Conservation (phyloP, 495 filamentous ascomycete genomes). For the Aspergillus hancockii region DNA sequence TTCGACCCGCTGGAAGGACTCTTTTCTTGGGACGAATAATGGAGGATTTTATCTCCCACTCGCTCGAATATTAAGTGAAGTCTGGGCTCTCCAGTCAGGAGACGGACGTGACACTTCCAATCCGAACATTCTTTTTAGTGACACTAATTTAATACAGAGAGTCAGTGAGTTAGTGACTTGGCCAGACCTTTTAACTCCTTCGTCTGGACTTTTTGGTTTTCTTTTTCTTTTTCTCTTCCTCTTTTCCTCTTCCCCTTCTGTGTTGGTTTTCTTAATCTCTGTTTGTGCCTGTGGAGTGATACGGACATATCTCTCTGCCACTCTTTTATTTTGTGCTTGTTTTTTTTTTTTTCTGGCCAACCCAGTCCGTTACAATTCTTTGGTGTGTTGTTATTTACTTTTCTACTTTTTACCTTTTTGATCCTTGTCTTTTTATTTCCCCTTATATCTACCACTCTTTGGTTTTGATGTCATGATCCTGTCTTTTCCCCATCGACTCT, state of each 20-base stretch:
- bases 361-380: slow-evolving; percentile 2
- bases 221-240: slow-evolving; percentile 3
- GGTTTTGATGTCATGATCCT: slow-evolving; percentile 14
- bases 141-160: background rate
- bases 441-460: background rate
- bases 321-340: background rate
- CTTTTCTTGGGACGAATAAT: too few species aligned
- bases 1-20: slow-evolving; percentile 11
- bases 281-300: background rate
- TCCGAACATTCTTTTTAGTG: background rate
- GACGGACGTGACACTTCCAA: background rate
- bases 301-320: background rate
- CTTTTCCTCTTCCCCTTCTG: slow-evolving; percentile 3
- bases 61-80: too few species aligned
- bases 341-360: slow-evolving; percentile 4
- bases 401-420: background rate
- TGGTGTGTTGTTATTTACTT: background rate
- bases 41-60: too few species aligned
- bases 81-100: background rate
- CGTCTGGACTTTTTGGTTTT: slow-evolving; percentile 5
- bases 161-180: background rate
- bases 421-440: background rate
- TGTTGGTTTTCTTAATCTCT: background rate
- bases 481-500: slow-evolving; percentile 18
- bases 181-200: slow-evolving; percentile 6